These are phyloP conservation scores for Cryptococcus sp. DNA, from an alignment of 1,284 basidiomycete species.

Conservation along the genomic window DNA sequence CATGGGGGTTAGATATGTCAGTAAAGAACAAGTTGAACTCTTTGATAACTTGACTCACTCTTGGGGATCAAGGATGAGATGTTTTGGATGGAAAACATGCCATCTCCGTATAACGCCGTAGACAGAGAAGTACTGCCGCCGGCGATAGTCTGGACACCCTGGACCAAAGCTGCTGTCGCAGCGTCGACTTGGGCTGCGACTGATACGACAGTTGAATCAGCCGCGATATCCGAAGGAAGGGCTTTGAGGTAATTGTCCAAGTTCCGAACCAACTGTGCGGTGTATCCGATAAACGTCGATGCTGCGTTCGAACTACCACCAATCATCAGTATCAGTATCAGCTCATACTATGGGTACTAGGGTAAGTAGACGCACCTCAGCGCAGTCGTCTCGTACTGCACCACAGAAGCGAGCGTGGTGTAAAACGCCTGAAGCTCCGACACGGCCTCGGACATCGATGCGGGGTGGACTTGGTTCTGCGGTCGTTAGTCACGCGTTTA, in stretches of 20 bases:
- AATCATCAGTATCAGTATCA: background rate
- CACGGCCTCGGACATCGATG: conserved; percentile 9
- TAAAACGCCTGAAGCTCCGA: conserved; percentile 7
- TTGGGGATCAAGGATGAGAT: conserved; percentile 9
- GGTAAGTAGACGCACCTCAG: background rate
- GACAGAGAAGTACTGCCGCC: conserved; percentile 4
- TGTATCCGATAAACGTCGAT: conserved; percentile 6
- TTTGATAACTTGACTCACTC: conserved; percentile 4
- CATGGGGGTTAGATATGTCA: too few relatives aligned
- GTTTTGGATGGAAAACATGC: conserved; percentile 1
- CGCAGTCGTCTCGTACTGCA: conserved; percentile 3
- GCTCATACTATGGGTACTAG: background rate
- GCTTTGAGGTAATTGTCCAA: conserved; percentile 9
- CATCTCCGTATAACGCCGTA: conserved; percentile 13
- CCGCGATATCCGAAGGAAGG: conserved; percentile 5
- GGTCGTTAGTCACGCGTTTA: background rate
- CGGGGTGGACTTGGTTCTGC: conserved; percentile 7
- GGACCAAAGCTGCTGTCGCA: conserved; percentile 7
- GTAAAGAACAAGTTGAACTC: background rate
- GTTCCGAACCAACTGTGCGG: conserved; percentile 10
- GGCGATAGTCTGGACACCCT: conserved; percentile 7
- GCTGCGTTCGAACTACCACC: conserved; percentile 5
- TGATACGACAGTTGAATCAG: conserved; percentile 1
- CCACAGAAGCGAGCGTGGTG: conserved; percentile 1
- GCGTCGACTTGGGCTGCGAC: conserved; percentile 12